Evolutionary conservation across 2,329 filamentous ascomycete species (phyloP).

Genomic region (Neodidymelliopsis sp.): DNA sequence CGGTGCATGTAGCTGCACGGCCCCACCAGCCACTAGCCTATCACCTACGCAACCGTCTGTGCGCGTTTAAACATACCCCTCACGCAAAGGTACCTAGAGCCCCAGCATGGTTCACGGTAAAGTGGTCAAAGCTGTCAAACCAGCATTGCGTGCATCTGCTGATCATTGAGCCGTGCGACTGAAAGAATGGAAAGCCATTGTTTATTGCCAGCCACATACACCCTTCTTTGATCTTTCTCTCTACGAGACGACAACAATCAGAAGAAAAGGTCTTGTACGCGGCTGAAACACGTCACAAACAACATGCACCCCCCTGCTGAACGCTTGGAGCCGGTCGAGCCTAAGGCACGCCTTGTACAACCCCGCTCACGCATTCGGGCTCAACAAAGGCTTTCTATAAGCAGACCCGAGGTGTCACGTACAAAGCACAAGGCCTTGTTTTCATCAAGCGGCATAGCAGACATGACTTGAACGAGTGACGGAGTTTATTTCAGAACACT

Average conservation of each 20-base stretch:
- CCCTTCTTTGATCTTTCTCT: background rate
- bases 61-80: background rate
- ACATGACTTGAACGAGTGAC: slow-evolving; percentile 2
- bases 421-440: too few relatives aligned
- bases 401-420: too few relatives aligned
- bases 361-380: background rate
- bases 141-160: background rate
- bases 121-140: background rate
- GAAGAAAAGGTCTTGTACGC: background rate
- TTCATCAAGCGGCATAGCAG: background rate
- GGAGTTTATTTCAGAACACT: slow-evolving; percentile 5
- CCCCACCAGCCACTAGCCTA: background rate
- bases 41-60: slow-evolving; percentile 15
- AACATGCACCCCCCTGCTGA: slow-evolving; percentile 9
- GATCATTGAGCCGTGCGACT: background rate
- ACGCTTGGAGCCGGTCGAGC: background rate
- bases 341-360: slow-evolving; percentile 8
- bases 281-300: slow-evolving; percentile 14
- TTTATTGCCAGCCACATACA: too few relatives aligned
- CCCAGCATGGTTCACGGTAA: slow-evolving; percentile 3
- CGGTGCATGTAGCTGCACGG: background rate
- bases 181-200: too few relatives aligned
- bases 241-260: background rate
- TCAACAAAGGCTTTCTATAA: slow-evolving; percentile 5
- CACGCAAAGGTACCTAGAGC: too few relatives aligned